phyloP scores from a whole-genome alignment of 1,284 basidiomycete genomes.

The Rhodotorula sp. region DNA sequence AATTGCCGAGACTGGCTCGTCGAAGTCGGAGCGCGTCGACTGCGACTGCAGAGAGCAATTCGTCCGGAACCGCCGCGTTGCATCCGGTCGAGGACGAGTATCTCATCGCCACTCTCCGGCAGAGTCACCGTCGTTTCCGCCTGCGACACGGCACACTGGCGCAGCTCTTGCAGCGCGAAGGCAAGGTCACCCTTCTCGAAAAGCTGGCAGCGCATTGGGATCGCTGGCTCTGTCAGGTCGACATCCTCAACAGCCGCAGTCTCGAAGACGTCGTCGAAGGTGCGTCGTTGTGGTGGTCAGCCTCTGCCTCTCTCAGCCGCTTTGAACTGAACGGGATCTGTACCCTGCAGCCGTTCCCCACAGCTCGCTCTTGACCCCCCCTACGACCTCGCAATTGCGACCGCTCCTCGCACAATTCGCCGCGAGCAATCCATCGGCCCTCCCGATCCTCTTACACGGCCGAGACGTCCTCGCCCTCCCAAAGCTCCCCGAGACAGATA shows the following conservation, averaged over 20 bases:
- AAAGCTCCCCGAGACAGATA: background rate
- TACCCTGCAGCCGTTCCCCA: slow-evolving; percentile 6
- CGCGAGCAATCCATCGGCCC: slow-evolving; percentile 17
- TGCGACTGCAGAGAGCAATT: slow-evolving; percentile 3
- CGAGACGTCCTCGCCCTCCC: slow-evolving; percentile 15
- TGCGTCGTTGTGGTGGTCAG: background rate
- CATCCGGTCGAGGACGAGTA: slow-evolving; percentile 22
- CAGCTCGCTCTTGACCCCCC: slow-evolving; percentile 1
- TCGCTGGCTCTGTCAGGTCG: slow-evolving; percentile 14
- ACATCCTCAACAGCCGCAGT: background rate
- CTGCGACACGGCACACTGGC: slow-evolving; percentile 11
- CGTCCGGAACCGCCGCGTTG: background rate
- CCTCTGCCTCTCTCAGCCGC: background rate
- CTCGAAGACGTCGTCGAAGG: slow-evolving; percentile 21
- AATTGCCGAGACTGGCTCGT: background rate
- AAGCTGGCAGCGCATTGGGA: slow-evolving; percentile 15
- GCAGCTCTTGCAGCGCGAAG: background rate
- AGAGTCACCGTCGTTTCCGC: slow-evolving; percentile 17
- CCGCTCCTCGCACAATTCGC: slow-evolving; percentile 34
- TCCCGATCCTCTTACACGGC: slow-evolving; percentile 30
- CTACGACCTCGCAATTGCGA: slow-evolving; percentile 11
- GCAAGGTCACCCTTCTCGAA: background rate
- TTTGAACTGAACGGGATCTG: rapidly evolving
- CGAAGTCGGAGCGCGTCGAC: slow-evolving; percentile 8
- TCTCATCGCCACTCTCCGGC: slow-evolving; percentile 13